Evolutionary conservation across 2,329 filamentous ascomycete genomes (phyloP), one percentile per base, ranked within the genome.

Genomic region (Allantophomopsis cytisporea): DNA sequence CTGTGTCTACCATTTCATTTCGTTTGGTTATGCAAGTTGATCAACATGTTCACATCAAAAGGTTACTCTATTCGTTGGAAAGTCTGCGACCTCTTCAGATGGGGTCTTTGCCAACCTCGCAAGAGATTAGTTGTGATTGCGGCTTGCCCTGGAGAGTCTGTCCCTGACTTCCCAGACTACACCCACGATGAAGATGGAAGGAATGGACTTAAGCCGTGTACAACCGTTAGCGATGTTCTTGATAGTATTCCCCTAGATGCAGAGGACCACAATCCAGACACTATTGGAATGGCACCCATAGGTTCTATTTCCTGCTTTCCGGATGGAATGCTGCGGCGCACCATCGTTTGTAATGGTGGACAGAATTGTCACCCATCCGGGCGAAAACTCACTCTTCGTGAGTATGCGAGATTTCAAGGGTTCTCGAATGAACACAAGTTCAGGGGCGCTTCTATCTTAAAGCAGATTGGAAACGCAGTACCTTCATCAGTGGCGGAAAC

Each of bases 391-490:
- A 88, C 80, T 0, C 53, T 73, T 4, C 66, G 79, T 1, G 85
- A 93, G 52, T 67, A 74, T 17, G 81, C 83, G 0, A 65, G 65
- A 2, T 54, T 91, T 1, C 80, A 86, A 46, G 78, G 77, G 0
- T 91, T 91, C 39, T 80, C 81, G 0, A 43, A 59, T 0, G 52
- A 60, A 2, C 80, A 84, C 52, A 54, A 55, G 1, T 88, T 89
- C 50, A 49, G 36, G 0, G 51, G 56, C 1, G 61, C 55, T 0
- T 54, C 56, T 12, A 59, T 73, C 13, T 70, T 70, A 47, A 69
- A 64, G 45, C 82, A 87, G 53, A 83, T 89, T 45, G 84, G 84
- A 0, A 89, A 91, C 50, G 84, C 83, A 0, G 85, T 89, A 13
- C 81, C 85, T 0, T 74, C 83, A 0, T 60, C 60, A 20, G 67